phyloP scores from a whole-genome alignment of 2,329 filamentous ascomycete species.

The Bipolaris cookei region DNA sequence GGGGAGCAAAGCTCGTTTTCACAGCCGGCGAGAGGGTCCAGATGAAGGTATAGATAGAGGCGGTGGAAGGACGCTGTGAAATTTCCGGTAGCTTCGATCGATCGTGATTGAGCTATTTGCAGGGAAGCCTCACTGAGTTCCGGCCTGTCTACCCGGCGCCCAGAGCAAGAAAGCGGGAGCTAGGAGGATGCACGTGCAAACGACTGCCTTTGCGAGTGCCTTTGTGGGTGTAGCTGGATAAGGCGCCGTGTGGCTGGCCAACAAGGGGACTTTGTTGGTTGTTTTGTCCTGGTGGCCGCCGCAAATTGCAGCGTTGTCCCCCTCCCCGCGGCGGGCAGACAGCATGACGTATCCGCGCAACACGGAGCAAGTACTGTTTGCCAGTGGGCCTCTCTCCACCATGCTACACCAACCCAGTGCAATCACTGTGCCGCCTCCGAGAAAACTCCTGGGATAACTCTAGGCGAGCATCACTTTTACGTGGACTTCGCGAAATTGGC shows the following conservation, averaged over 20 bases:
- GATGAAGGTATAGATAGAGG: slow-evolving; percentile 12
- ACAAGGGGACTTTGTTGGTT: slow-evolving; percentile 6
- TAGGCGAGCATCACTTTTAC: slow-evolving; percentile 14
- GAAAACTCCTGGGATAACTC: not conserved
- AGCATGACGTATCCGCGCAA: slow-evolving; percentile 19
- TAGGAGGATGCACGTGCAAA: not conserved
- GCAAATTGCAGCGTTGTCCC: slow-evolving; percentile 20
- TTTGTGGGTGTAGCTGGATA: slow-evolving; percentile 23
- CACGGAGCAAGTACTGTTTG: slow-evolving; percentile 9
- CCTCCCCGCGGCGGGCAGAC: slow-evolving; percentile 9
- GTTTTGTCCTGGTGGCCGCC: slow-evolving; percentile 5
- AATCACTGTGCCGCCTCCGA: slow-evolving; percentile 4
- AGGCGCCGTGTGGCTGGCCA: slow-evolving; percentile 5
- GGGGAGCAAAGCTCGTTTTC: not conserved
- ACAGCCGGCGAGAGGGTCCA: not conserved
- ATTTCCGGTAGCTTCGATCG: slow-evolving; percentile 20
- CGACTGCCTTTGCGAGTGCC: not conserved
- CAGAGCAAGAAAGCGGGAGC: slow-evolving; percentile 12
- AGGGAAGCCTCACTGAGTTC: slow-evolving; percentile 9
- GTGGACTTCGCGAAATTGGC: slow-evolving; percentile 3
- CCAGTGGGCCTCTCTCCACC: slow-evolving; percentile 15
- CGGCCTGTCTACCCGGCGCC: slow-evolving; percentile 8
- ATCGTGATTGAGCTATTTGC: slow-evolving; percentile 9
- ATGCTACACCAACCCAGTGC: slow-evolving; percentile 5
- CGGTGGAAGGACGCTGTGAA: slow-evolving; percentile 14